These are phyloP conservation scores for Chamaecrista fasciculata DNA, from an alignment of 306 rosid species.

Conservation along the genomic window DNA sequence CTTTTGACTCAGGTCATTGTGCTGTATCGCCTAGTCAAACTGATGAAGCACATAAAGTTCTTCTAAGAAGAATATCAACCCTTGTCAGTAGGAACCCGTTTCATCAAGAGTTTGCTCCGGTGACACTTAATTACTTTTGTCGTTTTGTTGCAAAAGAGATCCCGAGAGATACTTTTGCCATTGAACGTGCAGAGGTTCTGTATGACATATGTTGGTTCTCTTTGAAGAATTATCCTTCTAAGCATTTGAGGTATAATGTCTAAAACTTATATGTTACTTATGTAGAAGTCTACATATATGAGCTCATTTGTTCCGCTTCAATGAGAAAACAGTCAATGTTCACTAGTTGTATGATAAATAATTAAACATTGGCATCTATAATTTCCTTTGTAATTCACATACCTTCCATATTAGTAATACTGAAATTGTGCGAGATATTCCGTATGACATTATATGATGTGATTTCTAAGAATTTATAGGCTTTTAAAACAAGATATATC, in stretches of 20 bases:
- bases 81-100: constrained; percentile 61
- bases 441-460: neutral
- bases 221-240: constrained; percentile 44
- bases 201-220: constrained; percentile 63
- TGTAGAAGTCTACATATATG: neutral
- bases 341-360: neutral
- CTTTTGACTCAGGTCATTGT: constrained; percentile 57
- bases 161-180: constrained; percentile 62
- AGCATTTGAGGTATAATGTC: constrained; percentile 49
- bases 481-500: neutral
- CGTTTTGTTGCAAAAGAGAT: constrained; percentile 63
- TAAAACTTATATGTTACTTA: constrained; percentile 4
- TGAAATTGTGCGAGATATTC: constrained; percentile 3
- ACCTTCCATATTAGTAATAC: constrained; percentile 10
- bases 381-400: constrained; percentile 8
- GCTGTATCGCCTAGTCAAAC: constrained; percentile 48
- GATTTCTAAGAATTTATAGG: neutral
- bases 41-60: constrained; percentile 51
- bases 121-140: constrained; percentile 45
- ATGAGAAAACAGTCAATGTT: neutral
- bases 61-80: constrained; percentile 48
- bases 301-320: neutral
- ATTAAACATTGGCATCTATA: neutral
- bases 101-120: constrained; percentile 30
- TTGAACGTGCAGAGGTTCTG: constrained; percentile 76